Evolutionary conservation across 1,284 basidiomycete genomes (phyloP).

Genomic region (Coniophora puteana): DNA sequence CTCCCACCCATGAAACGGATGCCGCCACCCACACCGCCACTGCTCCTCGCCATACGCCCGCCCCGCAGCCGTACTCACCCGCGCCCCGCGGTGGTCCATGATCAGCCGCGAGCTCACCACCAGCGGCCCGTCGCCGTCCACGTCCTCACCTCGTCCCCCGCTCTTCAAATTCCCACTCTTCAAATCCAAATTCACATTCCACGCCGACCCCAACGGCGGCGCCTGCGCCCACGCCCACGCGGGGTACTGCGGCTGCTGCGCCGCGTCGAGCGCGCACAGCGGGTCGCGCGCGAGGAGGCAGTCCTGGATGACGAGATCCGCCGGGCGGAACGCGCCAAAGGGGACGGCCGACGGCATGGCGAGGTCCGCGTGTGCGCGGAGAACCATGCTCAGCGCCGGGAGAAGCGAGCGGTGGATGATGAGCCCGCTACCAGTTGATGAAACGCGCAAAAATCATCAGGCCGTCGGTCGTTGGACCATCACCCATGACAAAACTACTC

Average conservation of each 20-base stretch:
- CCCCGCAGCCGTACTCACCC: constrained; percentile 27
- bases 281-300: constrained; percentile 36
- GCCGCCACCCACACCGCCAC: constrained; percentile 41
- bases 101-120: constrained; percentile 37
- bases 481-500: constrained; percentile 7
- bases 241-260: too few species aligned
- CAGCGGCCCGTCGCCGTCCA: constrained; percentile 13
- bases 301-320: constrained; percentile 41
- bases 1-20: constrained; percentile 36
- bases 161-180: too few species aligned
- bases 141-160: constrained; percentile 16
- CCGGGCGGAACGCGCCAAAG: constrained; percentile 30
- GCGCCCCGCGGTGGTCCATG: constrained; percentile 37
- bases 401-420: constrained; percentile 35
- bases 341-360: constrained; percentile 24
- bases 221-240: too few species aligned
- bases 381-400: constrained; percentile 26
- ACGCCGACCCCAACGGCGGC: too few species aligned
- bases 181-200: too few species aligned
- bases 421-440: constrained; percentile 34
- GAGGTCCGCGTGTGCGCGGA: constrained; percentile 29
- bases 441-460: constrained; percentile 1
- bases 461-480: not conserved
- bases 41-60: constrained; percentile 29
- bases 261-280: constrained; percentile 25